These are phyloP conservation scores for Suillus tomentosus DNA, from an alignment of 768 basidiomycete genomes.

Conservation along the genomic window DNA sequence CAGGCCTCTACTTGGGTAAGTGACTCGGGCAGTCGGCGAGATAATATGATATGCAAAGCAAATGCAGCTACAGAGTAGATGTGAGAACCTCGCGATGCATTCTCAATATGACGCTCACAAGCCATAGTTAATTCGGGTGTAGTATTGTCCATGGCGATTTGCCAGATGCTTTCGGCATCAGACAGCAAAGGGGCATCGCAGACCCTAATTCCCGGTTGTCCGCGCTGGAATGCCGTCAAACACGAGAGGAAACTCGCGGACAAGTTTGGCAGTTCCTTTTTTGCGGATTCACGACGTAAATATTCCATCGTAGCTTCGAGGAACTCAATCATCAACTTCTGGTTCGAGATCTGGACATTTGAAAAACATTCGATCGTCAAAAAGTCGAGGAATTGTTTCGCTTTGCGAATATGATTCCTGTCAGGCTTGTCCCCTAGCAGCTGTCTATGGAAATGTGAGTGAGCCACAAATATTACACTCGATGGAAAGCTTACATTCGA, in stretches of 20 bases:
- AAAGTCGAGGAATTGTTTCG: conserved; percentile 13
- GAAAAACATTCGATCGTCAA: conserved; percentile 8
- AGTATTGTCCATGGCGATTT: conserved; percentile 30
- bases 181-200: conserved; percentile 13
- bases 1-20: conserved; percentile 45
- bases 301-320: conserved; percentile 1
- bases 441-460: neutral
- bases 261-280: conserved; percentile 23
- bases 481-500: neutral
- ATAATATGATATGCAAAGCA: conserved; percentile 43
- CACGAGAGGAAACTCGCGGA: conserved; percentile 39
- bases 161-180: conserved; percentile 42
- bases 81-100: conserved; percentile 9
- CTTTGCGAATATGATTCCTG: conserved; percentile 4
- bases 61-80: conserved; percentile 42
- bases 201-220: conserved; percentile 15
- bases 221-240: conserved; percentile 30
- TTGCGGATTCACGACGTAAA: neutral
- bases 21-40: conserved; percentile 30
- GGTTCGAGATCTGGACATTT: conserved; percentile 6
- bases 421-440: neutral
- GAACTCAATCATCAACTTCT: conserved; percentile 1
- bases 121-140: conserved; percentile 39
- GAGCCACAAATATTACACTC: neutral
- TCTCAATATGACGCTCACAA: conserved; percentile 36